Evolutionary conservation across 768 basidiomycete genomes (phyloP).

Genomic region (Panaeolus cyanescens): DNA sequence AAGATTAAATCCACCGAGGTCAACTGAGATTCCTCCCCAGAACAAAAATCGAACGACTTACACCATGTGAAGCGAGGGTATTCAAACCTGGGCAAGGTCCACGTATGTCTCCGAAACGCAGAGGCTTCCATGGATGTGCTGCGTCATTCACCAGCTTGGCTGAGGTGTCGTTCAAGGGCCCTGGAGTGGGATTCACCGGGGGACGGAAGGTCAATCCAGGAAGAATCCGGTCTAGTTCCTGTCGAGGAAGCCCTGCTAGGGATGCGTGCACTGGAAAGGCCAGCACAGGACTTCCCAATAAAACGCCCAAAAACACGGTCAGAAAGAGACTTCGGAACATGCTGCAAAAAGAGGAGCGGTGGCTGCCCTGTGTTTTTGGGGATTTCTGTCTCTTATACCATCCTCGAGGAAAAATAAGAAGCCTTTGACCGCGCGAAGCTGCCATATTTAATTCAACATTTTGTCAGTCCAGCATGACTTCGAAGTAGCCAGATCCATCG

Average conservation of each 20-base stretch:
- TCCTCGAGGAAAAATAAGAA: no score
- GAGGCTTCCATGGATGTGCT: conserved; percentile 17
- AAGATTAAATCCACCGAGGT: background rate
- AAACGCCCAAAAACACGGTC: background rate
- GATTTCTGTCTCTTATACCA: background rate
- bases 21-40: background rate
- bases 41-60: background rate
- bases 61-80: conserved; percentile 22
- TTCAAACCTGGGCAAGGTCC: conserved; percentile 21
- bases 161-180: conserved; percentile 15
- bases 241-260: conserved; percentile 20
- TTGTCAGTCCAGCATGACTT: no score
- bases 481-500: no score
- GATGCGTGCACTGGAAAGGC: conserved; percentile 26
- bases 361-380: no score
- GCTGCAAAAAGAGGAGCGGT: background rate
- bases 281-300: background rate
- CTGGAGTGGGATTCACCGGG: conserved; percentile 8
- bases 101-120: conserved; percentile 11
- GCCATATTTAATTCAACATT: no score
- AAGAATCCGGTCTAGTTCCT: conserved; percentile 16
- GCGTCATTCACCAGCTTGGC: conserved; percentile 19
- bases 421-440: no score
- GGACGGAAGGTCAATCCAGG: conserved; percentile 7
- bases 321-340: background rate